Evolutionary conservation across 1,139 yeast genomes (phyloP).

Genomic region (Yamadazyma pseudoaaseri): DNA sequence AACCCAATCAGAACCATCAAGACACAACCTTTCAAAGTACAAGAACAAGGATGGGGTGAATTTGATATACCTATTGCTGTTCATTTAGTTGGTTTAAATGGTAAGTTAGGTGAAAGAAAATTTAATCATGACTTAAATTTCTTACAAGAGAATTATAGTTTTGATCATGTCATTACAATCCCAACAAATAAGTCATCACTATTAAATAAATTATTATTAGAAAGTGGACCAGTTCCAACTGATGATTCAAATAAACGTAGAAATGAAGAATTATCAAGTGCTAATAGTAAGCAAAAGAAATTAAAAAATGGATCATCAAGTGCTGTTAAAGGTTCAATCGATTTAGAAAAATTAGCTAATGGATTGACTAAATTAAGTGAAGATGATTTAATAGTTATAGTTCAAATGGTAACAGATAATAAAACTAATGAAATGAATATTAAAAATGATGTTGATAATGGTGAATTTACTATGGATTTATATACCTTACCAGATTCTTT

Average conservation of each 20-base stretch:
- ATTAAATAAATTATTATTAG: conserved; percentile 69
- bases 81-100: conserved; percentile 61
- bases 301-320: conserved; percentile 47
- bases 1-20: conserved; percentile 83
- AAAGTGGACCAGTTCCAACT: conserved; percentile 77
- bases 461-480: conserved; percentile 95
- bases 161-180: conserved; percentile 73
- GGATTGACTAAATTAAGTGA: conserved; percentile 86
- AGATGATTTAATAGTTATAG: conserved; percentile 91
- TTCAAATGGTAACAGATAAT: conserved; percentile 97
- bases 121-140: conserved; percentile 89
- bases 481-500: conserved; percentile 91
- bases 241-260: conserved; percentile 32
- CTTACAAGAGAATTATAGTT: conserved; percentile 68
- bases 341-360: conserved; percentile 86
- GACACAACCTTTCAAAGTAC: conserved; percentile 83
- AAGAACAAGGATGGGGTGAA: conserved; percentile 99
- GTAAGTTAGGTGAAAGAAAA: conserved; percentile 85
- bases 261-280: conserved; percentile 19
- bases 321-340: conserved; percentile 69
- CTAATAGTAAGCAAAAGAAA: conserved; percentile 54
- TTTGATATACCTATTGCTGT: conserved; percentile 83
- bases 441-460: conserved; percentile 93
- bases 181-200: conserved; percentile 74
- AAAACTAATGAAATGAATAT: conserved; percentile 94